These are phyloP conservation scores for Monosporascus cannonballus DNA, from an alignment of 2,329 filamentous ascomycete genomes.

Conservation along the genomic window DNA sequence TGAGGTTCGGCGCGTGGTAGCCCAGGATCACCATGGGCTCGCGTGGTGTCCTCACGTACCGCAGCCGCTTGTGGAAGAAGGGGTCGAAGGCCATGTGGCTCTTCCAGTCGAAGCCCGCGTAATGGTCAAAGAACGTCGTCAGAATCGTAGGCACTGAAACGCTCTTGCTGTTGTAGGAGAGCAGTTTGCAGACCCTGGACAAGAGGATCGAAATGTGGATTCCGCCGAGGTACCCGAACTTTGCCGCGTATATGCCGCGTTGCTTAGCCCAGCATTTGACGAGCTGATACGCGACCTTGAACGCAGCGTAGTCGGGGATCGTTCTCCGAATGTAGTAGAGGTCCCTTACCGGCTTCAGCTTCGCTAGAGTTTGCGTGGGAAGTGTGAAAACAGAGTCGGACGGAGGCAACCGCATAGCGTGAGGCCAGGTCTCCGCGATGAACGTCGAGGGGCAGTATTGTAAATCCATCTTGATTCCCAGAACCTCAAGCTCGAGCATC, in stretches of 20 bases:
- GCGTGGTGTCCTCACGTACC: slow-evolving; percentile 47
- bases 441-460: slow-evolving; percentile 58
- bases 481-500: slow-evolving; percentile 59
- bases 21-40: slow-evolving; percentile 60
- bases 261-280: slow-evolving; percentile 57
- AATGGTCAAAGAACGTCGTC: slow-evolving; percentile 56
- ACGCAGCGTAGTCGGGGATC: slow-evolving; percentile 52
- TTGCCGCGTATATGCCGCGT: slow-evolving; percentile 58
- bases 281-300: slow-evolving; percentile 51
- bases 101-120: slow-evolving; percentile 55
- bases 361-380: slow-evolving; percentile 48
- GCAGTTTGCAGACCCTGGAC: slow-evolving; percentile 51
- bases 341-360: slow-evolving; percentile 60
- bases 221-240: slow-evolving; percentile 59
- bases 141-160: slow-evolving; percentile 47
- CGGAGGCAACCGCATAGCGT: slow-evolving; percentile 39
- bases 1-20: slow-evolving; percentile 55
- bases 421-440: slow-evolving; percentile 48
- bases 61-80: slow-evolving; percentile 46
- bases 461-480: slow-evolving; percentile 53
- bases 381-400: slow-evolving; percentile 50
- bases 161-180: slow-evolving; percentile 29
- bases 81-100: slow-evolving; percentile 51
- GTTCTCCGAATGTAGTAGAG: slow-evolving; percentile 54
- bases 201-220: slow-evolving; percentile 60